Conservation (phyloP, 352 stramenopile species). For the Phytophthora megakarya region DNA sequence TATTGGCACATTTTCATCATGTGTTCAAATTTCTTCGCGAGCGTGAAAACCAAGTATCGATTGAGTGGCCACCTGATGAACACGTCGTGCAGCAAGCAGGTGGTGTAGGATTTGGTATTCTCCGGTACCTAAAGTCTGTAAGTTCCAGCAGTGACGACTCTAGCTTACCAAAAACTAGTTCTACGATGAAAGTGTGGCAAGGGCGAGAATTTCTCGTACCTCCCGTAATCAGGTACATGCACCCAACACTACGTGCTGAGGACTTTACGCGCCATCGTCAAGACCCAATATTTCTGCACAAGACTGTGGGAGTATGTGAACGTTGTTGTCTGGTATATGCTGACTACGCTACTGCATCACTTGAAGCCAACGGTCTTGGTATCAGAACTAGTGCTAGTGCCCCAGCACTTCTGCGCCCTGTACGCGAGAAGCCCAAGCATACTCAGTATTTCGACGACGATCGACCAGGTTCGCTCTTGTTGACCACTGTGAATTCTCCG, state of each 20-base stretch:
- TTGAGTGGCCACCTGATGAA: conserved; percentile 91
- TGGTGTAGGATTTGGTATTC: conserved; percentile 92
- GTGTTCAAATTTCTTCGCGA: conserved; percentile 75
- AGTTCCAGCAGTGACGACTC: conserved; percentile 19
- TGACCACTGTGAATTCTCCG: conserved; percentile 9
- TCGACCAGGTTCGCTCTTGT: conserved; percentile 40
- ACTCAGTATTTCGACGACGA: conserved; percentile 42
- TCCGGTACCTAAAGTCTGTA: conserved; percentile 33
- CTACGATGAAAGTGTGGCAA: conserved; percentile 21
- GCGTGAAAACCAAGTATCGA: conserved; percentile 42
- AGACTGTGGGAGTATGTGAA: conserved; percentile 91
- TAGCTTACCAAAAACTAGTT: conserved; percentile 6
- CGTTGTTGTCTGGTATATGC: conserved; percentile 94
- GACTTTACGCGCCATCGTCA: conserved; percentile 90
- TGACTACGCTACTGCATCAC: conserved; percentile 77
- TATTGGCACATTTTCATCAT: conserved; percentile 94
- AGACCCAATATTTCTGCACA: conserved; percentile 96
- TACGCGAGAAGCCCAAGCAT: conserved; percentile 56
- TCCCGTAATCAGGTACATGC: conserved; percentile 91
- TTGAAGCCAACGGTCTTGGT: conserved; percentile 73
- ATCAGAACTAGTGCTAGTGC: conserved; percentile 43
- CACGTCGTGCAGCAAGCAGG: conserved; percentile 90
- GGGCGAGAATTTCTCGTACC: conserved; percentile 81
- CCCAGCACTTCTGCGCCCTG: conserved; percentile 68
- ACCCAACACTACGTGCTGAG: conserved; percentile 82